Evolutionary conservation across 2,329 filamentous ascomycete species (phyloP).

Genomic region (Diaporthe ampelina): DNA sequence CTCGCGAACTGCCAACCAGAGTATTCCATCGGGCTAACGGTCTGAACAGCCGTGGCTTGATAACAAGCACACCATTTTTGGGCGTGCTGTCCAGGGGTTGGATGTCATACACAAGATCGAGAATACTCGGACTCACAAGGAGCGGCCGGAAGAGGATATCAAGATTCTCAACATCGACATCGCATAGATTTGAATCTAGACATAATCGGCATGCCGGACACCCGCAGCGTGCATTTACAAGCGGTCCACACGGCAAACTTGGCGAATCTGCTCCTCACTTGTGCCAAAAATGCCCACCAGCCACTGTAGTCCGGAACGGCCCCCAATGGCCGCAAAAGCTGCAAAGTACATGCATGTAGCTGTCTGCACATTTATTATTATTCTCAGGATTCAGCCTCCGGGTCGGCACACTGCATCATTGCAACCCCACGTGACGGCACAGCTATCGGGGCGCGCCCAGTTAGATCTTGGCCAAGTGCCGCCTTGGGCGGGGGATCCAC

Average conservation of each 20-base stretch:
- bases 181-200: slow-evolving; percentile 51
- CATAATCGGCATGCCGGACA: background rate
- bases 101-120: slow-evolving; percentile 98
- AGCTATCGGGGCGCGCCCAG: slow-evolving; percentile 22
- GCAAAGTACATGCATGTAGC: background rate
- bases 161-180: slow-evolving; percentile 93
- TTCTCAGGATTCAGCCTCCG: slow-evolving; percentile 13
- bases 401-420: slow-evolving; percentile 19
- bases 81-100: slow-evolving; percentile 87
- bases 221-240: background rate
- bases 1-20: background rate
- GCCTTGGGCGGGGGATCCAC: slow-evolving; percentile 25
- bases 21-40: slow-evolving; percentile 45
- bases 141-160: slow-evolving; percentile 97
- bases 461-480: slow-evolving; percentile 30
- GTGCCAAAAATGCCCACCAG: background rate
- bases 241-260: background rate
- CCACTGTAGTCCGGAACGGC: background rate
- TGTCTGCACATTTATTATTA: background rate
- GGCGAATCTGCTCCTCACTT: background rate
- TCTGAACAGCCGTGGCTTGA: slow-evolving; percentile 84
- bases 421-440: slow-evolving; percentile 31
- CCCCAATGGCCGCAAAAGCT: background rate
- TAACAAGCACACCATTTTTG: slow-evolving; percentile 96
- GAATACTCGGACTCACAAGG: slow-evolving; percentile 86